phyloP scores from a whole-genome alignment of 768 basidiomycete genomes.

The Rhodocollybia butyracea region DNA sequence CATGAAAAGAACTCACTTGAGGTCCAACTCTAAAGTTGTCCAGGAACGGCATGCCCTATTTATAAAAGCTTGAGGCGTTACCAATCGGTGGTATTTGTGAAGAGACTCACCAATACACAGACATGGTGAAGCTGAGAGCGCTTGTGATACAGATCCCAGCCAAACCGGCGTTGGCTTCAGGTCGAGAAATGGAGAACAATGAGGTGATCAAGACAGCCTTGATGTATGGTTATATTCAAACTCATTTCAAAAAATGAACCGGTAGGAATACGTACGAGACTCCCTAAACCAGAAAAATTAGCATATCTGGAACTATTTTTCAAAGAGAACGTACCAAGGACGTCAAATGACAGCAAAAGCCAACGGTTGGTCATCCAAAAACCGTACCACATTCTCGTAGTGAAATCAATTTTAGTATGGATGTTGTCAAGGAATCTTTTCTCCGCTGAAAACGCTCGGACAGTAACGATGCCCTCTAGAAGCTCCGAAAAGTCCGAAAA shows the following conservation, averaged over 20 bases:
- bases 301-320: too few species aligned
- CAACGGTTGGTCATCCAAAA: conserved; percentile 92
- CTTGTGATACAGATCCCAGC: conserved; percentile 78
- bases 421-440: conserved; percentile 71
- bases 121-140: conserved; percentile 49
- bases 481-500: conserved; percentile 82
- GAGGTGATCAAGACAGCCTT: conserved; percentile 69
- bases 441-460: conserved; percentile 88
- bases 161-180: conserved; percentile 50
- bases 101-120: conserved; percentile 39
- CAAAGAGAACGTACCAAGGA: conserved; percentile 53
- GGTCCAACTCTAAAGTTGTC: conserved; percentile 65
- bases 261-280: background rate
- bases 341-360: conserved; percentile 82
- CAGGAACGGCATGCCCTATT: conserved; percentile 42
- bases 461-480: conserved; percentile 88
- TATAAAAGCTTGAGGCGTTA: background rate
- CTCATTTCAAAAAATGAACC: background rate
- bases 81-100: too few species aligned
- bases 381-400: conserved; percentile 65
- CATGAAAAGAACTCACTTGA: conserved; percentile 51
- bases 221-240: background rate
- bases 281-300: background rate
- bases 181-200: conserved; percentile 67
- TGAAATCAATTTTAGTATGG: conserved; percentile 70